Evolutionary conservation across 2,329 filamentous ascomycete species (phyloP), one percentile per base, ranked within the genome.

Genomic region (Macrophomina phaseolina): DNA sequence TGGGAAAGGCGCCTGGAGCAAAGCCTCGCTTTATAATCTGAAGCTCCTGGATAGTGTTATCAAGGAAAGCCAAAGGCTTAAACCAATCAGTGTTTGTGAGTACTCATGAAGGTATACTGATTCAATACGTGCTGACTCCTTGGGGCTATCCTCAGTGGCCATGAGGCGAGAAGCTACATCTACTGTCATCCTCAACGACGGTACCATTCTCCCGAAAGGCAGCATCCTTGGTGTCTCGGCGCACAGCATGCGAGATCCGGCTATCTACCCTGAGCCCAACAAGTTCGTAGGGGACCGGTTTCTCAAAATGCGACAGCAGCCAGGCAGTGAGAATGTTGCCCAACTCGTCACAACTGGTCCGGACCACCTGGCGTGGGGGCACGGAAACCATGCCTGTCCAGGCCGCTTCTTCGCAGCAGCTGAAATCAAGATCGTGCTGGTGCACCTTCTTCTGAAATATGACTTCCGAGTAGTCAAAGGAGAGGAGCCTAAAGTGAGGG

Each of bases 1-100:
- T 7, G 55, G 61, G 7, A 68, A 71, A 56, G 68, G 73, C 28
- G 58, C 42, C 9, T 76, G 72, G 73, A 72, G 68, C 34, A 77
- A 76, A 69, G 66, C 69, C 11, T 67, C 71, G 3, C 60, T 78
- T 18, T 73, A 71, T 34, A 71, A 76, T 63, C 68, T 77, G n/a
- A 71, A 73, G 28, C 68, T 77, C 14, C 67, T 78, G 56, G 76
- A 78, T 66, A 76, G 73, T 67, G 70, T 74, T 62, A 70, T 78
- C 65, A 77, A 77, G 68, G 76, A 78, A 65, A 71, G 70, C 5
- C 75, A 77, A 67, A 67, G 76, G 46, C 34, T 62, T 40, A 51
- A 62, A 38, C 36, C 36, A 38, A 38, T 38, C 36, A 38, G 36
- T 12, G 36, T 38, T 38, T 38, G 36, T 38, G 4, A 38, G 36